phyloP scores from a whole-genome alignment of 2,329 filamentous ascomycete species.

The Talaromyces verruculosus region DNA sequence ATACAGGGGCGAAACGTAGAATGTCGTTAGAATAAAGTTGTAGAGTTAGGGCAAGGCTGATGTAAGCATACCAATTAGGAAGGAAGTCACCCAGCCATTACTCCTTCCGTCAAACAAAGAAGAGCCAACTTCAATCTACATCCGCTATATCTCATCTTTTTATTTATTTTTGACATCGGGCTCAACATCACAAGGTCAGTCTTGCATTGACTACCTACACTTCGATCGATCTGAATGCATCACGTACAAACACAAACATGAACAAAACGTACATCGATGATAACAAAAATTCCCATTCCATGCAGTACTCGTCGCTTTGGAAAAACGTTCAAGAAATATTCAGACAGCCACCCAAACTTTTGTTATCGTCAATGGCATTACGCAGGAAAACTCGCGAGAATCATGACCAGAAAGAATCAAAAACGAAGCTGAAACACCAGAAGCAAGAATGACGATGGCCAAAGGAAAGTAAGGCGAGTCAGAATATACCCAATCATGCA shows the following conservation, averaged over 20 bases:
- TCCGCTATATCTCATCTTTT: not conserved
- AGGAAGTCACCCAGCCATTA: not conserved
- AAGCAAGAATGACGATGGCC: not conserved
- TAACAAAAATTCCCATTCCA: not conserved
- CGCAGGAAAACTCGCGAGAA: not conserved
- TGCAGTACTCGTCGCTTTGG: constrained; percentile 13
- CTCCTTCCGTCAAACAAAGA: not conserved
- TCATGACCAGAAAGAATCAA: not conserved
- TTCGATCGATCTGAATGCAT: not conserved
- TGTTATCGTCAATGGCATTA: constrained; percentile 20
- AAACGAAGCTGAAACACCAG: constrained; percentile 3
- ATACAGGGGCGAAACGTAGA: too few relatives aligned
- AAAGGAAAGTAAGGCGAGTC: not conserved
- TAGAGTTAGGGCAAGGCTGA: not conserved
- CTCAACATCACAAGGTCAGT: not conserved
- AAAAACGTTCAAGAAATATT: constrained; percentile 18
- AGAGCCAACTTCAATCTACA: not conserved
- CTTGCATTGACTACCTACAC: not conserved
- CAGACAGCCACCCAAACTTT: constrained; percentile 25
- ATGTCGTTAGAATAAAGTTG: not conserved
- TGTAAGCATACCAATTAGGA: not conserved
- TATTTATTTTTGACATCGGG: not conserved
- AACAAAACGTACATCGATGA: not conserved
- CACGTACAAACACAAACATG: not conserved
- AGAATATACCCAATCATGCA: not conserved